Conservation (phyloP, 2,329 filamentous ascomycete species). For the Aspergillaceae sp. region DNA sequence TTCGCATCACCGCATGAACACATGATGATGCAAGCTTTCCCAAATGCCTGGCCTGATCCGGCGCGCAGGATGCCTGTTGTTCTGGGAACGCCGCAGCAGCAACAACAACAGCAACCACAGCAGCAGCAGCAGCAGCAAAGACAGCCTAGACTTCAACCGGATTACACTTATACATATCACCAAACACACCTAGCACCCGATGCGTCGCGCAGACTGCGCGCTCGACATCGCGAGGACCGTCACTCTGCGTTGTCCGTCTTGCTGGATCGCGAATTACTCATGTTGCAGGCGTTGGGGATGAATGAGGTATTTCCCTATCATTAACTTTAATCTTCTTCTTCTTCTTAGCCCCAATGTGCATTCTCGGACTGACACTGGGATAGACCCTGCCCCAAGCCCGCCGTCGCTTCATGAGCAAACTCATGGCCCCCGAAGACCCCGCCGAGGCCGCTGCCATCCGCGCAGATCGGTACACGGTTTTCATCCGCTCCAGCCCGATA, state of each 20-base stretch:
- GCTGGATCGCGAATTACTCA: constrained; percentile 31
- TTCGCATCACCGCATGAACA: too few species aligned
- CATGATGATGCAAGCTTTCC: too few species aligned
- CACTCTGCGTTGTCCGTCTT: constrained; percentile 32
- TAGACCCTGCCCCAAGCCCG: constrained; percentile 34
- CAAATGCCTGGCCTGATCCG: too few species aligned
- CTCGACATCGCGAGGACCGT: constrained; percentile 24
- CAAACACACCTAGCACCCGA: too few species aligned
- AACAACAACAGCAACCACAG: too few species aligned
- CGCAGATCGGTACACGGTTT: constrained; percentile 21
- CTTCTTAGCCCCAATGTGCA: too few species aligned
- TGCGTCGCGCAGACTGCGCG: constrained; percentile 10
- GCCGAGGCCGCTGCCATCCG: constrained; percentile 19
- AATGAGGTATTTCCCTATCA: constrained; percentile 21
- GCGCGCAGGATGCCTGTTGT: too few species aligned
- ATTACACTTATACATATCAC: too few species aligned
- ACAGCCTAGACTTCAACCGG: too few species aligned
- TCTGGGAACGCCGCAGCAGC: too few species aligned
- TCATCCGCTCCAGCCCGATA: neutral
- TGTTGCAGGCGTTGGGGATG: constrained; percentile 31
- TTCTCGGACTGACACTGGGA: neutral
- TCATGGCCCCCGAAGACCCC: constrained; percentile 23
- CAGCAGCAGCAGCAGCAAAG: too few species aligned
- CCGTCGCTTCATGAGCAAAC: constrained; percentile 27
- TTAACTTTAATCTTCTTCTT: neutral